Evolutionary conservation across 208 protist genomes (phyloP), one percentile per base, ranked within the genome.

Genomic region (Sergeia podlipaevii): DNA sequence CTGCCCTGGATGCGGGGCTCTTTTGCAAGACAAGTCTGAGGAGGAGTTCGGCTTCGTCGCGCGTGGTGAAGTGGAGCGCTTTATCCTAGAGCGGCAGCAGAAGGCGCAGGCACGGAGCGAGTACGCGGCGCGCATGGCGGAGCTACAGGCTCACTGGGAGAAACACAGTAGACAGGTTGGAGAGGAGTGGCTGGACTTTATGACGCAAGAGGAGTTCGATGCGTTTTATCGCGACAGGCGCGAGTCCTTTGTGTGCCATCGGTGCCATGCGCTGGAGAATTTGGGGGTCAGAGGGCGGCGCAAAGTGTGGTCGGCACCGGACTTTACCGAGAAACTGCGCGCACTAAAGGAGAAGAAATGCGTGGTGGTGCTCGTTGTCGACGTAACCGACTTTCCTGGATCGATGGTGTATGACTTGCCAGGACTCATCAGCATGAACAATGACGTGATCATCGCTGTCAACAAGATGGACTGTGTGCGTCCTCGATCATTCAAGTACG

Each of bases 131-230:
- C 89, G 89, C 38, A 93, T 93, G 85, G 74, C 83, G 20, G 84
- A 93, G 67, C 70, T 96, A 34, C 84, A 93, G 64, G 64, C 75
- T 8, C 89, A 96, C 65, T 96, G 89, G 86, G 60, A 74, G 53
- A 94, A 90, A 59, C 62, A 96, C 68, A 86, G 86, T n/a, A 82
- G 85, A n/a, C 77, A 75, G 43, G 85, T 94, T 11, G 89, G 89
- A 1, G 89, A 96, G 70, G 85, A 96, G 63, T 96, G 89, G 89
- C 68, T 96, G 39, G 89, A 96, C 65, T 96, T 96, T 50, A 96
- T 96, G 89, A 96, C 89, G 15, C 85, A 96, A 59, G 85, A 96
- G 28, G 85, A 96, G 71, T 96, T 96, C 57, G 64, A 93, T 46
- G 86, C 86, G 17, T 91, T 93, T 60, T 94, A 96, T 69, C 74